Evolutionary conservation across 441 rosid genomes (phyloP), one percentile per base, ranked within the genome.

Genomic region (Rhodomyrtus psidioides): DNA sequence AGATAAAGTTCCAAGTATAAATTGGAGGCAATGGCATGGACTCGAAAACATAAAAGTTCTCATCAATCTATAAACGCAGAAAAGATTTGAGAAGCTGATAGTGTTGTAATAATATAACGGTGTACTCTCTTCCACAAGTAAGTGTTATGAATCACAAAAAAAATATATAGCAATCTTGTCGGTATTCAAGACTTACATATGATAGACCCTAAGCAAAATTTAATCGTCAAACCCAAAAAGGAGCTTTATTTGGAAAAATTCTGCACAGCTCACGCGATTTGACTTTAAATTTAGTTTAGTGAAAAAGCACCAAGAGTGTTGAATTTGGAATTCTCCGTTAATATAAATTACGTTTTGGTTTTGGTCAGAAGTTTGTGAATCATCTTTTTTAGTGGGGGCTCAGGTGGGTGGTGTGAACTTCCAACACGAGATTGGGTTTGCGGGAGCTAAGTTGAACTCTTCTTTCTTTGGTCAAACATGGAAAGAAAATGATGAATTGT

Each of bases 121-220:
- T 49, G 13, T 10, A 10, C 10, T 49, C 4, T 49, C 13, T 7
- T 44, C 10, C 9, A 2, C 9, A 44, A 49, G 51, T 49, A 44
- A 49, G 51, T 49, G 4, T 49, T 49, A 49, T 10, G 13, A 10
- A 49, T 10, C 13, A 49, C 13, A 49, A 49, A 8, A 49, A 8
- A 49, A 49, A 49, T 49, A 10, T 49, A 10, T 10, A 49, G 3
- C 4, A 49, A 49, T 10, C 4, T 2, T 49, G 12, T 49, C 12
- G 2, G 12, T 13, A 49, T 10, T 3, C 3, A 2, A 49, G 13
- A 49, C 1, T 3, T 12, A 49, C 12, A 0, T 49, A 3, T 49
- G 13, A 49, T 49, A 10, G 12, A 49, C 3, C 3, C 51, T 49
- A 10, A 2, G 12, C 51, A 49, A 49, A 49, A 49, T 49, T 49